Base-by-base conservation (phyloP, 2,329 filamentous ascomycete species). In the Fulvia fulva region DNA sequence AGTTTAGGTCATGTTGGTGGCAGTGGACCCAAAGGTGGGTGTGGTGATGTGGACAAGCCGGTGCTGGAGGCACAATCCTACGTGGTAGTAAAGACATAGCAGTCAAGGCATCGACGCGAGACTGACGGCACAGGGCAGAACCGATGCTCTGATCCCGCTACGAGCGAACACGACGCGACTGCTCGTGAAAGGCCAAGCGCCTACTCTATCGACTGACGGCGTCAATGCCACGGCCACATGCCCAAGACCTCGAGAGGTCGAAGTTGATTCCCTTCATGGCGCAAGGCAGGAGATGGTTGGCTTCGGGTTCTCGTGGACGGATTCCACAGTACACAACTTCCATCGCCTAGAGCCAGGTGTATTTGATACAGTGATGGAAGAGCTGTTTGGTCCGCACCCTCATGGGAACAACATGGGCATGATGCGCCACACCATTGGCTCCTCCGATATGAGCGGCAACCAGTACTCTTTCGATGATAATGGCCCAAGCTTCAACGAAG, bases 401-500 rank as follows among this genome's bases (percentile, higher is more conserved):
- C 58, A 61, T 8, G 74, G 74, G 6, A 73, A 73, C 22, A 70
- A 71, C 43, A 73, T 76, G 57, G 64, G 70, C 23, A 65, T 76
- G 56, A 75, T 76, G 73, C 67, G 74, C 11, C 74, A 76, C 55
- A 75, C 74, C 2, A 75, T 76, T 44, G 74, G 73, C 16, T 68
- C 71, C 1, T 71, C 68, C 9, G 74, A 76, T 62, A 60, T 76
- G 9, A 73, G 70, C 4, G 67, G 66, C 3, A 34, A 43, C 14
- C 66, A 70, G 22, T 76, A 76, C 62, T 71, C 71, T 8, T 75
- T 75, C 61, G 73, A 75, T 53, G 74, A 75, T 56, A 68, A 67
- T 46, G 65, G 67, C 1, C 63, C 64, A 1, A 47, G 53, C n/a
- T 67, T 65, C 58, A 75, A 74, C 56, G 65, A 68, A 37, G 68